Conservation (phyloP, 1,284 basidiomycete genomes). For the Pseudozyma hubeiensis region DNA sequence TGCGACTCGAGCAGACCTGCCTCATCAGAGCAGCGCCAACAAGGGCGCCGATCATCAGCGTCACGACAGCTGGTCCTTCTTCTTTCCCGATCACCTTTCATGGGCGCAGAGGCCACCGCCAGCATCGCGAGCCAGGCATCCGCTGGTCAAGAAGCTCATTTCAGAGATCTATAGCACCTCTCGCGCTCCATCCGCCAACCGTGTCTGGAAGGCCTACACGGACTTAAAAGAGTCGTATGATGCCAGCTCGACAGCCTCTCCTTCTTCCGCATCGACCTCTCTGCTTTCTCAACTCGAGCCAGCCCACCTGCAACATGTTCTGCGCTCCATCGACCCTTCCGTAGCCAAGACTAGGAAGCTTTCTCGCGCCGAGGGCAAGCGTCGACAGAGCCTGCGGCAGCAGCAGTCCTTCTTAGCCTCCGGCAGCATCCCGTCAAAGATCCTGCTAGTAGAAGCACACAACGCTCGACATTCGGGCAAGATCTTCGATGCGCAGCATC, state of each 20-base stretch:
- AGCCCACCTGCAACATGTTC: conserved; percentile 36
- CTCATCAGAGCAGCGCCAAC: not conserved
- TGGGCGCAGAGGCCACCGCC: conserved; percentile 13
- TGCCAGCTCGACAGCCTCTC: conserved; percentile 3
- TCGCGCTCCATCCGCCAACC: conserved; percentile 37
- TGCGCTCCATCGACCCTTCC: conserved; percentile 52
- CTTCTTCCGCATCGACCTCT: conserved; percentile 21
- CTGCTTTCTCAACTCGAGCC: conserved; percentile 44
- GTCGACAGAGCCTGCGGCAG: conserved; percentile 30
- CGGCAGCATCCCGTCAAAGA: conserved; percentile 19
- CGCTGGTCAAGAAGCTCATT: conserved; percentile 51
- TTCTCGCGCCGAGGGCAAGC: conserved; percentile 27
- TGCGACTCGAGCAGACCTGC: not conserved
- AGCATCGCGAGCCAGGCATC: conserved; percentile 33
- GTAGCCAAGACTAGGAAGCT: conserved; percentile 31
- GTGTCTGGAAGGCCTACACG: conserved; percentile 53
- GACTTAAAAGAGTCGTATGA: conserved; percentile 34
- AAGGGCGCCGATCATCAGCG: conserved; percentile 3
- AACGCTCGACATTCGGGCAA: conserved; percentile 30
- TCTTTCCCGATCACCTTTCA: conserved; percentile 36
- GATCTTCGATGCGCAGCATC: conserved; percentile 26
- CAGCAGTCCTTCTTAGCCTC: conserved; percentile 16
- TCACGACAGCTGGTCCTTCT: conserved; percentile 44
- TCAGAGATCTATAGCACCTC: conserved; percentile 47
- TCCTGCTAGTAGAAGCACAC: conserved; percentile 22